phyloP scores from a whole-genome alignment of 1,139 yeast species.

The Kluyveromyces marxianus region DNA sequence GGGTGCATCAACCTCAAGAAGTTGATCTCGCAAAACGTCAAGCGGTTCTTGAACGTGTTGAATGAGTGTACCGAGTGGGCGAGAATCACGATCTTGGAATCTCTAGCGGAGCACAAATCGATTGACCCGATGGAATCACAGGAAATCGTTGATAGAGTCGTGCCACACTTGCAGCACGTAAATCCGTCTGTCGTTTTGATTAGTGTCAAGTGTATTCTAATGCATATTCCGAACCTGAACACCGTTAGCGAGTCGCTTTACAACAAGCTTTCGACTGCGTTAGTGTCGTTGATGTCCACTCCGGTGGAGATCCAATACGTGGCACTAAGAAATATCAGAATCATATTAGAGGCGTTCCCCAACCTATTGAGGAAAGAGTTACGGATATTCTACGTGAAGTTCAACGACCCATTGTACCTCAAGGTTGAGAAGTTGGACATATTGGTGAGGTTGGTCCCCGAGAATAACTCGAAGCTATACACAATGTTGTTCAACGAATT shows the following conservation, averaged over 20 bases:
- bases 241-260: slow-evolving; percentile 40
- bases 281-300: slow-evolving; percentile 79
- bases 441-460: slow-evolving; percentile 66
- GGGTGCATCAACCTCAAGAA: slow-evolving; percentile 31
- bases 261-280: slow-evolving; percentile 81
- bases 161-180: slow-evolving; percentile 95
- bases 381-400: slow-evolving; percentile 86
- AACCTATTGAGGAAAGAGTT: slow-evolving; percentile 68
- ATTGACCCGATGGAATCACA: slow-evolving; percentile 57
- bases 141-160: slow-evolving; percentile 82
- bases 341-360: slow-evolving; percentile 85
- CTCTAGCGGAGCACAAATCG: slow-evolving; percentile 65
- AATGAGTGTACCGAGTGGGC: slow-evolving; percentile 99
- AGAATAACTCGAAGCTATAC: slow-evolving; percentile 50
- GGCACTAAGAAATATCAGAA: slow-evolving; percentile 84
- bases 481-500: slow-evolving; percentile 72
- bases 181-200: slow-evolving; percentile 92
- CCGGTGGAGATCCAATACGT: slow-evolving; percentile 95
- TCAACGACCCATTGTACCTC: slow-evolving; percentile 88
- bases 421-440: slow-evolving; percentile 91
- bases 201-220: slow-evolving; percentile 73
- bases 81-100: slow-evolving; percentile 77
- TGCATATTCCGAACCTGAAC: slow-evolving; percentile 52
- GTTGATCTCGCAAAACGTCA: slow-evolving; percentile 33
- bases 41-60: slow-evolving; percentile 61